Evolutionary conservation across 2,329 filamentous ascomycete species (phyloP).

Genomic region (Nakataea oryzae): DNA sequence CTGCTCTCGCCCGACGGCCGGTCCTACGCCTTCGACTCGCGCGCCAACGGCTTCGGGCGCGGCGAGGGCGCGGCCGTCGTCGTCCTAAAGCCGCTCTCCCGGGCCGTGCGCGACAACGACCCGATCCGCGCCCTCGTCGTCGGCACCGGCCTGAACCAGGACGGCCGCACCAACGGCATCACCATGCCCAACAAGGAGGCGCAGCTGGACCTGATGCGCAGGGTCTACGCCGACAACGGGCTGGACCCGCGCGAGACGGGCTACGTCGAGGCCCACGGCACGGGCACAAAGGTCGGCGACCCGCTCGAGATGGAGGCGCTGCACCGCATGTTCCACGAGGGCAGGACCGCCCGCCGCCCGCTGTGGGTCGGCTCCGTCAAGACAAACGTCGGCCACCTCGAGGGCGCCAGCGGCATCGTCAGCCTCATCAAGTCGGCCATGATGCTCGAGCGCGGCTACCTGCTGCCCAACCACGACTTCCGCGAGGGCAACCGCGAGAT

Average conservation of each 20-base stretch:
- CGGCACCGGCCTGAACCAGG: slow-evolving; percentile 6
- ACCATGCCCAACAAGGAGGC: slow-evolving; percentile 5
- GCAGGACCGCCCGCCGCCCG: slow-evolving; percentile 4
- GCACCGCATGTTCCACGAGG: slow-evolving; percentile 13
- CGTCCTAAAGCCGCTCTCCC: slow-evolving; percentile 29
- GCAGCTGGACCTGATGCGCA: slow-evolving; percentile 3
- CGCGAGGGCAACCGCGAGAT: slow-evolving; percentile 20
- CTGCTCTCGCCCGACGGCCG: slow-evolving; percentile 10
- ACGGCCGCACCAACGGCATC: slow-evolving; percentile 7
- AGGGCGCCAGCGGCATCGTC: slow-evolving; percentile 26
- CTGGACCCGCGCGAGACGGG: slow-evolving; percentile 10
- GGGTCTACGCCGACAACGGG: slow-evolving; percentile 4
- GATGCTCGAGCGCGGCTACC: slow-evolving; percentile 29
- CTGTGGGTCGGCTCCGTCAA: slow-evolving; percentile 6
- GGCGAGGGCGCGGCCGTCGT: slow-evolving; percentile 32
- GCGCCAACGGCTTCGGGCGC: slow-evolving; percentile 32
- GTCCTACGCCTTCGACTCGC: slow-evolving; percentile 20
- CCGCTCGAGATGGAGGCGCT: slow-evolving; percentile 21
- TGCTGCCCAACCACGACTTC: slow-evolving; percentile 31
- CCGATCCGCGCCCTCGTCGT: slow-evolving; percentile 7
- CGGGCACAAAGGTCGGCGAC: slow-evolving; percentile 26
- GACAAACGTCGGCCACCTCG: slow-evolving; percentile 15
- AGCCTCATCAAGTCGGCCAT: slow-evolving; percentile 28
- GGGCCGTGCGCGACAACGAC: slow-evolving; percentile 8
- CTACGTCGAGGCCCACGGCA: slow-evolving; percentile 28